Base-by-base conservation (phyloP, 2,329 filamentous ascomycete genomes). In the Celoporthe dispersa region DNA sequence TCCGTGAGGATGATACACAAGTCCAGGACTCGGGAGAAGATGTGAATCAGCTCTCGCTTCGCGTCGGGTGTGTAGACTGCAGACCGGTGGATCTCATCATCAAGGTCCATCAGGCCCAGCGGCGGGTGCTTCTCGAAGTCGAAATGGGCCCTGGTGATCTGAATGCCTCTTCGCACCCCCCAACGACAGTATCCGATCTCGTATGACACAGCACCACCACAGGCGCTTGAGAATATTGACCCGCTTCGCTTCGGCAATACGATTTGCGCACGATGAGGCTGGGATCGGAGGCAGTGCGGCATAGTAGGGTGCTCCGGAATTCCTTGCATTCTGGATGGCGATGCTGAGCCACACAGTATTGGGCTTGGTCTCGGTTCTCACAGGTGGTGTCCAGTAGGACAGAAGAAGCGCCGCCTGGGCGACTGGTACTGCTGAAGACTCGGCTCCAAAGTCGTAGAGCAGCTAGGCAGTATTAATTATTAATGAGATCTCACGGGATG, bases 161-260 rank as follows among this genome's bases (percentile, higher is more conserved):
- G 84, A 16, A 84, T 79, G 39, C 80, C 80, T 11, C 84, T 79
- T 22, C 84, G 80, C 70, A 86, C 79, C 2, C n/a, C 84, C 81
- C 22, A 87, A 77, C 7, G 81, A 80, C 22, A 86, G 71, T 14
- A 84, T 83, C 51, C 84, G 80, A 73, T 86, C 84, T 12, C 85
- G 82, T 7, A 86, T 79, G 41, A 86, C 77, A 67, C 84, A 85
- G 64, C 83, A 84, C 84, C 85, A 86, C 84, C 84, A 86, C 12
- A 87, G 74, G 3, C 84, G 78, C 74, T 86, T 86, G 44, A 75
- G 77, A 16, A 76, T 71, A 41, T 66, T 66, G 33, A 55, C 28
- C n/a, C 37, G 39, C 48, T 68, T 68, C 8, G 37, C 64, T 16
- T 41, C 51, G 73, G 65, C 2, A 22, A 25, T 11, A 28, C 37